Conservation (phyloP, 495 filamentous ascomycete genomes). For the Geopyxis carbonaria region DNA sequence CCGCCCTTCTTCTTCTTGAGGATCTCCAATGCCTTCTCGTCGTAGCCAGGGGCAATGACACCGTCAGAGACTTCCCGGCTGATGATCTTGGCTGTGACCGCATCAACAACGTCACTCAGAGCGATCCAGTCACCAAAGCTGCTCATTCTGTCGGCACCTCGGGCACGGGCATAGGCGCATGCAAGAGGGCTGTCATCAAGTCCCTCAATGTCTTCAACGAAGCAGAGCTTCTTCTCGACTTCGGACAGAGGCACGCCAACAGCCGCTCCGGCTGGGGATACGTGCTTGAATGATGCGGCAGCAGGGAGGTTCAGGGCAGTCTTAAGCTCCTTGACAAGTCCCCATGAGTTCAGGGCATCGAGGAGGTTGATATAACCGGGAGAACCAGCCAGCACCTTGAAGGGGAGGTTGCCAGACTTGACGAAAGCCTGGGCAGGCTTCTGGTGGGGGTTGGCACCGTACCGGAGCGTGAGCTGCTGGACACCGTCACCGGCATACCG, state of each 20-base stretch:
- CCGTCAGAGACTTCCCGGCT: slow-evolving; percentile 94
- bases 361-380: slow-evolving; percentile 96
- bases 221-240: slow-evolving; percentile 88
- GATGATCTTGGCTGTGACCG: slow-evolving; percentile 87
- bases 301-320: slow-evolving; percentile 71
- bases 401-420: slow-evolving; percentile 57
- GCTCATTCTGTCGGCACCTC: slow-evolving; percentile 92
- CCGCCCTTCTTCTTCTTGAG: slow-evolving; percentile 97
- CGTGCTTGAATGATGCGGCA: slow-evolving; percentile 97
- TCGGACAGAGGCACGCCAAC: slow-evolving; percentile 73
- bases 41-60: slow-evolving; percentile 78
- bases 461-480: slow-evolving; percentile 73
- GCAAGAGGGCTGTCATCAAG: slow-evolving; percentile 72
- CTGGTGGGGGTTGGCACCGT: slow-evolving; percentile 94
- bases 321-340: slow-evolving; percentile 90
- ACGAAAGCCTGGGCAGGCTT: slow-evolving; percentile 79
- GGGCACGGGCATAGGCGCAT: slow-evolving; percentile 85
- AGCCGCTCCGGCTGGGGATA: slow-evolving; percentile 89
- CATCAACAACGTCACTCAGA: slow-evolving; percentile 73
- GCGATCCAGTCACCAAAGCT: slow-evolving; percentile 95
- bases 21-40: slow-evolving; percentile 69
- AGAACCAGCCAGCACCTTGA: slow-evolving; percentile 83
- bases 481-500: slow-evolving; percentile 73
- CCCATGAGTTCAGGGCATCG: slow-evolving; percentile 93
- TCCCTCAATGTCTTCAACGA: slow-evolving; percentile 87